Base-by-base conservation (phyloP, 2,329 filamentous ascomycete species). In the Aaosphaeria arxii region DNA sequence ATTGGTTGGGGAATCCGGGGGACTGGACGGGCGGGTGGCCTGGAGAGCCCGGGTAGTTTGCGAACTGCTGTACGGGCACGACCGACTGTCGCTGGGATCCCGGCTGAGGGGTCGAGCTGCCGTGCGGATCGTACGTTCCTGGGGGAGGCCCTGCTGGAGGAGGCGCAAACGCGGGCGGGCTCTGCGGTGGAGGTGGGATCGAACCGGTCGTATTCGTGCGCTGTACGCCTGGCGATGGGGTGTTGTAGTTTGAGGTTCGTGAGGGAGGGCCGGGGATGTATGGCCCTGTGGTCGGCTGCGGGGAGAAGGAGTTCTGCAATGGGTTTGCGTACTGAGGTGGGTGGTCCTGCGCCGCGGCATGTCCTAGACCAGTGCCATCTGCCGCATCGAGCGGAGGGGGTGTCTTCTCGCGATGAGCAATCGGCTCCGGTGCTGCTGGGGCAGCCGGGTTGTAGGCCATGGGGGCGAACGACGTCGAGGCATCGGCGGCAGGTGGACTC, bases 371-470 rank as follows among this genome's bases (percentile, higher is more conserved):
- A 13, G 72, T 77, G 4, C 76, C 76, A 47, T 63, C 72, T 9
- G 77, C 80, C 36, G 77, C 82, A 58, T 91, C 88, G 32, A 85
- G 81, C 4, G 86, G 86, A 4, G 88, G 83, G 1, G 88, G 88
- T 0, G 88, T 92, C 77, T 91, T 91, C 68, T 91, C 88, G 42
- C 88, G 80, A 65, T 88, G 82, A 17, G 79, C 76, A 44, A 91
- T 83, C 24, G 81, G 77, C 66, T 91, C 88, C 1, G 88, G 87
- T 0, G 87, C 86, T 0, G 87, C 79, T 4, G 88, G 88, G 1
- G 88, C 87, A 1, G 88, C 88, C 3, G 88, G 88, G 63, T 91
- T 91, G 64, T 91, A 91, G 2, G 86, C 81, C 73, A 89, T 83
- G 0, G 86, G 85, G 6, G 71, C 76, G 56, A 84, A 86, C 58